Conservation (phyloP, 2,329 filamentous ascomycete species). For the Ophiostoma montium region DNA sequence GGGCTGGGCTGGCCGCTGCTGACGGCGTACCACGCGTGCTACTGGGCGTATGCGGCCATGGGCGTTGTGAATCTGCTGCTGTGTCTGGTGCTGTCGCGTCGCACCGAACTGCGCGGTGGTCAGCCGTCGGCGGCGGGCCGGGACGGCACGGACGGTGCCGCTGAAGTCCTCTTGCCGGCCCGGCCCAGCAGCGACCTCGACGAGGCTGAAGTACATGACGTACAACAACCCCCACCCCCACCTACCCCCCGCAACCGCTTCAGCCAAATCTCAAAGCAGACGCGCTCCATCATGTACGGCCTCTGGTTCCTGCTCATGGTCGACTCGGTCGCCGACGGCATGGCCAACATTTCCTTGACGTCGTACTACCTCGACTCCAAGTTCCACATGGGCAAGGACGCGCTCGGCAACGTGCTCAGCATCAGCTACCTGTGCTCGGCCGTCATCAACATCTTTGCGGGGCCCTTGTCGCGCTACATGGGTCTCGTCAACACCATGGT, state of each 20-base stretch:
- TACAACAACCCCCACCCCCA: conserved; percentile 11
- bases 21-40: conserved; percentile 41
- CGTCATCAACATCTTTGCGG: conserved; percentile 40
- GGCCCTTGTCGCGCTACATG: conserved; percentile 41
- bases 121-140: conserved; percentile 16
- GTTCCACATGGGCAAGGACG: conserved; percentile 40
- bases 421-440: conserved; percentile 38
- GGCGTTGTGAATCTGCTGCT: conserved; percentile 35
- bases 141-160: conserved; percentile 13
- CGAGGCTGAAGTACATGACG: no score
- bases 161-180: no score
- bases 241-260: conserved; percentile 22
- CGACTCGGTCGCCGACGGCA: conserved; percentile 52
- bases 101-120: conserved; percentile 31
- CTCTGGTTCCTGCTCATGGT: conserved; percentile 51
- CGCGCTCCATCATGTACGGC: conserved; percentile 45
- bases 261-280: conserved; percentile 41
- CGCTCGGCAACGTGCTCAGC: conserved; percentile 45
- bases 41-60: conserved; percentile 44
- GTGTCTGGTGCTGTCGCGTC: conserved; percentile 30
- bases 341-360: conserved; percentile 44
- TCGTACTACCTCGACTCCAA: conserved; percentile 44
- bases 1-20: conserved; percentile 33
- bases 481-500: conserved; percentile 53
- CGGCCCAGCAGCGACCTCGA: conserved; percentile 10